Conservation (phyloP, 495 filamentous ascomycete species). For the Baudoinia panamericana region DNA sequence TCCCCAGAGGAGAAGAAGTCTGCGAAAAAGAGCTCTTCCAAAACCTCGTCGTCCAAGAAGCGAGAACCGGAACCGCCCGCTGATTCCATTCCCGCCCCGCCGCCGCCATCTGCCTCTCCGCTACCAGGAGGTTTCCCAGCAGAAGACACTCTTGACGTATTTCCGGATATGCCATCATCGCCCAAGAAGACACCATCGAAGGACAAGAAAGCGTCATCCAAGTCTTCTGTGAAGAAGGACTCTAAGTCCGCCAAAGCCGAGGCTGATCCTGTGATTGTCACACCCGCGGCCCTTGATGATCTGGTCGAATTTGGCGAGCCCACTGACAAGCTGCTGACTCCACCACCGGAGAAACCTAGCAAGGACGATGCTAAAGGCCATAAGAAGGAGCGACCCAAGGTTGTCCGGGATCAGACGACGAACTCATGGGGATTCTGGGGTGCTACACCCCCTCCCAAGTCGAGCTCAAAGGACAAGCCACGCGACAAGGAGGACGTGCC, state of each 20-base stretch:
- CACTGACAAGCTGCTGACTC: constrained; percentile 35
- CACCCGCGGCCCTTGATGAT: constrained; percentile 7
- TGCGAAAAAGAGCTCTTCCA: constrained; percentile 16
- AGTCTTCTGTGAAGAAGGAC: constrained; percentile 19
- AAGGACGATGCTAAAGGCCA: constrained; percentile 32
- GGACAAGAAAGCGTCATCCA: constrained; percentile 15
- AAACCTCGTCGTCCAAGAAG: constrained; percentile 18
- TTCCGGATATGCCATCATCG: constrained; percentile 13
- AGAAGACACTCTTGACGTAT: constrained; percentile 27
- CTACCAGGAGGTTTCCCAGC: constrained; percentile 31
- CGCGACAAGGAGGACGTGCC: constrained; percentile 22
- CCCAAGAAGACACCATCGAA: constrained; percentile 18
- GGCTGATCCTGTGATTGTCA: constrained; percentile 8
- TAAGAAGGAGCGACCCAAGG: constrained; percentile 47
- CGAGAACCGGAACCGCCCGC: constrained; percentile 8
- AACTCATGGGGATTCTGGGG: constrained; percentile 50
- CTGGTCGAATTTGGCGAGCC: constrained; percentile 10
- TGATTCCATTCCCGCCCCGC: constrained; percentile 16
- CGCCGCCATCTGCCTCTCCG: constrained; percentile 19
- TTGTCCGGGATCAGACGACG: constrained; percentile 36
- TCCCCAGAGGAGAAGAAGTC: constrained; percentile 25
- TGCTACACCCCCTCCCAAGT: constrained; percentile 34
- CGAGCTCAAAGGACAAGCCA: constrained; percentile 33
- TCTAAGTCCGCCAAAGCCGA: constrained; percentile 15
- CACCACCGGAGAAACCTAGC: constrained; percentile 36